Conservation (phyloP, 768 basidiomycete genomes). For the Suillus tomentosus region DNA sequence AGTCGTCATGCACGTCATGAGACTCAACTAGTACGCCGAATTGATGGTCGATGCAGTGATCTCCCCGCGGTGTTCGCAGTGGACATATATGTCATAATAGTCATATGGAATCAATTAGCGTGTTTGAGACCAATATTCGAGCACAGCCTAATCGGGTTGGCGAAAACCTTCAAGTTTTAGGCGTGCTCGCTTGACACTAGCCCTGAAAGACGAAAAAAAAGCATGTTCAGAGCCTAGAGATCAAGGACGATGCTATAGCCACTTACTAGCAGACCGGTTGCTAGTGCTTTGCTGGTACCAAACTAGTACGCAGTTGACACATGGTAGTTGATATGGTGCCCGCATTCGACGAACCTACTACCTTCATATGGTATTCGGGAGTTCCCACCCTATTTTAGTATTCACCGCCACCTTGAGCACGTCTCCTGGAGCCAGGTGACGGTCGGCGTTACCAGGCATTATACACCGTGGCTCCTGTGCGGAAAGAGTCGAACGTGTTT, state of each 20-base stretch:
- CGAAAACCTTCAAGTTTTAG: neutral
- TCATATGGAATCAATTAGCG: neutral
- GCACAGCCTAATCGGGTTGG: neutral
- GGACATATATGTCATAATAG: neutral
- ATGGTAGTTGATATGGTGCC: neutral
- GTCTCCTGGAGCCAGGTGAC: neutral
- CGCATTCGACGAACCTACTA: neutral
- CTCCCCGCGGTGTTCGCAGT: neutral
- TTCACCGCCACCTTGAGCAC: neutral
- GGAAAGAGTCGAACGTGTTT: neutral
- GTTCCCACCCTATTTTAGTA: conserved; percentile 1
- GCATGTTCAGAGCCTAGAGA: neutral
- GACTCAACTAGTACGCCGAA: neutral
- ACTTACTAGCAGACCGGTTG: neutral
- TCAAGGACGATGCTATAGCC: neutral
- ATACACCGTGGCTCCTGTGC: neutral
- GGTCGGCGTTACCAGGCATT: neutral
- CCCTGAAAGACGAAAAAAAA: neutral
- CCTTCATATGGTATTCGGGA: neutral
- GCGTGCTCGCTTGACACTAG: neutral
- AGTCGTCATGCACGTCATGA: neutral
- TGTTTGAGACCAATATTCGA: neutral
- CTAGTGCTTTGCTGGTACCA: neutral
- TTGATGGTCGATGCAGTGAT: neutral
- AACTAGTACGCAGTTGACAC: neutral